These are phyloP conservation scores for Globisporangium emineosum DNA, from an alignment of 352 stramenopile species.

Conservation along the genomic window DNA sequence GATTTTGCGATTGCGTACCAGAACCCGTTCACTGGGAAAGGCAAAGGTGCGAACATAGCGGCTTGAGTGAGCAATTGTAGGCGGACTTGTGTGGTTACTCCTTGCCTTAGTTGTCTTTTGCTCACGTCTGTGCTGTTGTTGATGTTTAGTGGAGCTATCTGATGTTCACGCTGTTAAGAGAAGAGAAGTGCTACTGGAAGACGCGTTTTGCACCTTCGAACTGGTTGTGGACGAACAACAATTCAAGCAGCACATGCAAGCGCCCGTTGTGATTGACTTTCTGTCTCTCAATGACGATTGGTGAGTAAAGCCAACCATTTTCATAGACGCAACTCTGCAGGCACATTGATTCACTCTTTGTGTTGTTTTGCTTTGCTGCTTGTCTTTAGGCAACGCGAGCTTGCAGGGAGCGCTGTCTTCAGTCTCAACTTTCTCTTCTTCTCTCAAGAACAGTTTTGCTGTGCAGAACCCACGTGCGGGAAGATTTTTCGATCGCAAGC, in stretches of 20 bases:
- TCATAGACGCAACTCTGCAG: background rate
- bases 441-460: slow-evolving; percentile 49
- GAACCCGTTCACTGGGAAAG: slow-evolving; percentile 37
- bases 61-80: too few species aligned
- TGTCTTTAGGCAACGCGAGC: background rate
- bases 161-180: slow-evolving; percentile 34
- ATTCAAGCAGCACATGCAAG: slow-evolving; percentile 52
- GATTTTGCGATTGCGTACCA: slow-evolving; percentile 30
- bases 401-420: slow-evolving; percentile 46
- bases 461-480: slow-evolving; percentile 30
- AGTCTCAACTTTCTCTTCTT: slow-evolving; percentile 77
- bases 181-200: slow-evolving; percentile 27
- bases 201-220: slow-evolving; percentile 50
- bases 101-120: too few species aligned
- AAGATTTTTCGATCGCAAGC: slow-evolving; percentile 29
- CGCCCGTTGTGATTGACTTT: slow-evolving; percentile 39
- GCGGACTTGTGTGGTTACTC: too few species aligned
- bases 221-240: slow-evolving; percentile 26
- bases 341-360: background rate
- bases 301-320: background rate
- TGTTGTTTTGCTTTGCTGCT: background rate
- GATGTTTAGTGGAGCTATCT: slow-evolving; percentile 33
- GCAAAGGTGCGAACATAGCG: slow-evolving; percentile 23
- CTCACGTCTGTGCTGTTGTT: background rate
- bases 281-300: background rate